Percentiles rank a stretch among this genome's conserved stretches.
Evolutionary conservation across 208 protist species (phyloP).

Genomic region (Trypanosoma theileri): DNA sequence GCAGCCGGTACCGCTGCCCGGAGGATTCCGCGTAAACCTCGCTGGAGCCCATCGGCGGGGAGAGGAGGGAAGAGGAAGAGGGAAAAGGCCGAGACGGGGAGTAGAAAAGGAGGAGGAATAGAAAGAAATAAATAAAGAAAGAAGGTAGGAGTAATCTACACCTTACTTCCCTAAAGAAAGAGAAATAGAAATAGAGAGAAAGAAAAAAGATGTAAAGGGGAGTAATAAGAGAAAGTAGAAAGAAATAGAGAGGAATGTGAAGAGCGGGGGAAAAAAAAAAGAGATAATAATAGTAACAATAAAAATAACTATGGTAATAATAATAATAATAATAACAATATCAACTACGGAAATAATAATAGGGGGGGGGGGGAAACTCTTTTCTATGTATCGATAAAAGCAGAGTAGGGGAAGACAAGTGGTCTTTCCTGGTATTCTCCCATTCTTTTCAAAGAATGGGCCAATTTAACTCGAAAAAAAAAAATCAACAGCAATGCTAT

Average conservation of each 20-base stretch:
- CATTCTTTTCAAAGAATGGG: no score
- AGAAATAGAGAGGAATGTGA: constrained; percentile 14
- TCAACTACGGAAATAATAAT: not conserved
- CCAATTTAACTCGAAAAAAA: no score
- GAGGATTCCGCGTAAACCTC: constrained; percentile 46
- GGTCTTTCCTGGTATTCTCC: no score
- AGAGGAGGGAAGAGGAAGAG: not conserved
- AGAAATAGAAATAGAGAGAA: constrained; percentile 12
- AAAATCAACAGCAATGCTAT: no score
- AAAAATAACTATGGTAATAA: constrained; percentile 2
- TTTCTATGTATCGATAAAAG: no score
- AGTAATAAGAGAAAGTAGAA: constrained; percentile 17
- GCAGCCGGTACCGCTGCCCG: constrained; percentile 54
- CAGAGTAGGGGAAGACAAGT: no score
- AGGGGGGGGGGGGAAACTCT: not conserved
- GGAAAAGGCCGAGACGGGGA: not conserved
- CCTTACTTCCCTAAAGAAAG: constrained; percentile 14
- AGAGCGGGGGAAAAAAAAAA: constrained; percentile 3
- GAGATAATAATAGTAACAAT: constrained; percentile 12
- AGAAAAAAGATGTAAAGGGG: constrained; percentile 11
- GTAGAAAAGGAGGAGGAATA: not conserved
- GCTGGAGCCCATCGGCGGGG: not conserved
- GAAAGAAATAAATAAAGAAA: not conserved
- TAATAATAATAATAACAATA: not conserved
- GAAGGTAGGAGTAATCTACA: not conserved